Evolutionary conservation across 169 alveolate species (phyloP).

Genomic region (Theileria orientalis): DNA sequence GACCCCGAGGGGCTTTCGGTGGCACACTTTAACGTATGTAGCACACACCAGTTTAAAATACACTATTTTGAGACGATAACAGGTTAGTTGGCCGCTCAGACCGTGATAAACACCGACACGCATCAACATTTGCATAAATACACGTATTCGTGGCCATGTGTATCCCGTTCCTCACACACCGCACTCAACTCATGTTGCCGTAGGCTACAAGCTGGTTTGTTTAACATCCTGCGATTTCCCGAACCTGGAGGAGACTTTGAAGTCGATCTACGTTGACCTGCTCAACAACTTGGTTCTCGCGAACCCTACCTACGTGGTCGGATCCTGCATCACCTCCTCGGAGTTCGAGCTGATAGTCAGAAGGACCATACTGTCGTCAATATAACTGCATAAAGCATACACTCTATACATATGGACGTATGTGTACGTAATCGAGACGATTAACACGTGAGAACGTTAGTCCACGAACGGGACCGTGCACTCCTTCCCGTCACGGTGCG

Average conservation of each 20-base stretch:
- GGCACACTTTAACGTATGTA: conserved; percentile 52
- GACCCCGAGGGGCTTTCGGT: conserved; percentile 42
- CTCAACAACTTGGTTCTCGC: conserved; percentile 34
- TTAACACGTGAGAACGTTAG: conserved; percentile 3
- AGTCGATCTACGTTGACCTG: conserved; percentile 52
- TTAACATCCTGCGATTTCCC: conserved; percentile 56
- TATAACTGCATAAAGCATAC: no score
- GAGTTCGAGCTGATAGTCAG: conserved; percentile 43
- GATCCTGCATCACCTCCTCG: conserved; percentile 22
- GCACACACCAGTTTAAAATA: conserved; percentile 48
- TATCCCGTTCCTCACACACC: no score
- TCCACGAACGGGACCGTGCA: conserved; percentile 22
- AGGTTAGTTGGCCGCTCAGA: no score
- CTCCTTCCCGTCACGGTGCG: conserved; percentile 51
- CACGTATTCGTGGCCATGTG: no score
- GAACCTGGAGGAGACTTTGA: conserved; percentile 38
- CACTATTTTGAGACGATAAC: conserved; percentile 63
- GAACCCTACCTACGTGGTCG: conserved; percentile 48
- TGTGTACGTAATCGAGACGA: background rate
- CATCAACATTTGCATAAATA: no score
- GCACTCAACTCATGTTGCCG: background rate
- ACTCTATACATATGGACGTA: no score
- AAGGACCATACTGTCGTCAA: conserved; percentile 34
- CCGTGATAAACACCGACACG: no score
- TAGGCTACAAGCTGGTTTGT: conserved; percentile 65